A percentile compares a stretch with the other conserved stretches of the same genome.
Conservation (phyloP, 2,329 filamentous ascomycete genomes). For the Aspergillus cejpii region DNA sequence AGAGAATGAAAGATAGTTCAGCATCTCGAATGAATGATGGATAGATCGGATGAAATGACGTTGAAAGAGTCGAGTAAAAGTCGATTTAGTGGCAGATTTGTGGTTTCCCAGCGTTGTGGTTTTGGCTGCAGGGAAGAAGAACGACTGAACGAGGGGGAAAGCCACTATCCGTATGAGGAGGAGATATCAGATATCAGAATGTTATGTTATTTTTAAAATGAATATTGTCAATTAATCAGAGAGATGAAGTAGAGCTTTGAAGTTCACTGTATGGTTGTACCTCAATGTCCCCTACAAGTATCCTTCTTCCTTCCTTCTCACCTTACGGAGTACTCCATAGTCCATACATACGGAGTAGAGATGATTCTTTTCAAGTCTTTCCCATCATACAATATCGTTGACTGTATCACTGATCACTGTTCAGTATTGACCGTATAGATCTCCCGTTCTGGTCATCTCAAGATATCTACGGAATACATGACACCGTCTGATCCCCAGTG, state of each 20-base stretch:
- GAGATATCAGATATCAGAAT: background rate
- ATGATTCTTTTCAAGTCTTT: background rate
- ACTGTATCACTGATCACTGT: no score
- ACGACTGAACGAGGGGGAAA: constrained; percentile 9
- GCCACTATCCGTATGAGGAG: constrained; percentile 5
- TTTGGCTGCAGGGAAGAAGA: constrained; percentile 28
- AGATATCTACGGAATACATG: no score
- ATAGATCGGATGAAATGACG: background rate
- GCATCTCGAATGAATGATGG: background rate
- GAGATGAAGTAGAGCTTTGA: no score
- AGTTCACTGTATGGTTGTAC: no score
- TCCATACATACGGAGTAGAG: background rate
- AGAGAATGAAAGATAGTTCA: background rate
- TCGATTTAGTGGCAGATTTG: constrained; percentile 12
- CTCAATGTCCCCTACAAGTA: no score
- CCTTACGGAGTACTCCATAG: no score
- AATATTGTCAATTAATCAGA: no score
- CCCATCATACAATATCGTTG: no score
- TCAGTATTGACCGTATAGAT: no score
- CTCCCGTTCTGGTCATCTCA: no score
- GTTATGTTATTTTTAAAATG: no score
- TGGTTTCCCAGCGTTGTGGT: constrained; percentile 27
- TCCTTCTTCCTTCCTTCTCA: no score
- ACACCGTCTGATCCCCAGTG: background rate
- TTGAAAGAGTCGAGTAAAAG: background rate